Evolutionary conservation across 495 filamentous ascomycete species (phyloP).

Genomic region (Xeromyces bisporus): DNA sequence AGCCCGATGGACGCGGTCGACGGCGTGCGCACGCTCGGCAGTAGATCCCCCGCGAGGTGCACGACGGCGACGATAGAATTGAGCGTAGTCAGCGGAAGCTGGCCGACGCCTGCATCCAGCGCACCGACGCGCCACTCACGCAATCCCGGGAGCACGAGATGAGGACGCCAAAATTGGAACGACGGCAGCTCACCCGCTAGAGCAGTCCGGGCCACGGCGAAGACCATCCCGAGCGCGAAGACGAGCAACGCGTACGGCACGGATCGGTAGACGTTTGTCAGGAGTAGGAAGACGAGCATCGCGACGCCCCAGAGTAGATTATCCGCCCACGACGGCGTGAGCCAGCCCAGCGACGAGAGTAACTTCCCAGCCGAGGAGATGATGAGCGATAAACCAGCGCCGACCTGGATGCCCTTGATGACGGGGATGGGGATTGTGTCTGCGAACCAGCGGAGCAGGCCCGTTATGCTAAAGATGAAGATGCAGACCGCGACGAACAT

Average conservation of each 20-base stretch:
- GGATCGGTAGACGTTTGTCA: constrained; percentile 38
- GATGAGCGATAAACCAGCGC: constrained; percentile 65
- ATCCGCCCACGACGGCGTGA: constrained; percentile 43
- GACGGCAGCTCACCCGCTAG: constrained; percentile 21
- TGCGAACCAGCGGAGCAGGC: constrained; percentile 52
- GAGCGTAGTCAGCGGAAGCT: constrained; percentile 75
- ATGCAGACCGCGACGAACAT: constrained; percentile 56
- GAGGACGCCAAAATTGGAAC: constrained; percentile 35
- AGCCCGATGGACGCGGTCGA: constrained; percentile 57
- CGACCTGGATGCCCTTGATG: constrained; percentile 87
- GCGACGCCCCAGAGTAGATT: constrained; percentile 55
- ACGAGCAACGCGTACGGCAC: constrained; percentile 64
- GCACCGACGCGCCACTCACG: constrained; percentile 30
- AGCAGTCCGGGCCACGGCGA: constrained; percentile 31
- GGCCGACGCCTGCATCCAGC: constrained; percentile 51
- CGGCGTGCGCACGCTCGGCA: constrained; percentile 49
- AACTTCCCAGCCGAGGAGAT: constrained; percentile 53
- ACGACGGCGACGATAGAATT: constrained; percentile 82
- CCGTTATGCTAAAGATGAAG: constrained; percentile 58
- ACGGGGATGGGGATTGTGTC: constrained; percentile 65
- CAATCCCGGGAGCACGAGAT: constrained; percentile 24
- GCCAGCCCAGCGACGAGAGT: constrained; percentile 41
- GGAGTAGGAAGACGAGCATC: constrained; percentile 50
- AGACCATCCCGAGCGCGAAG: constrained; percentile 44
- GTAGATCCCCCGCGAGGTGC: constrained; percentile 53